Evolutionary conservation across 129 eudicot species (phyloP).

Genomic region (Erigeron canadensis): DNA sequence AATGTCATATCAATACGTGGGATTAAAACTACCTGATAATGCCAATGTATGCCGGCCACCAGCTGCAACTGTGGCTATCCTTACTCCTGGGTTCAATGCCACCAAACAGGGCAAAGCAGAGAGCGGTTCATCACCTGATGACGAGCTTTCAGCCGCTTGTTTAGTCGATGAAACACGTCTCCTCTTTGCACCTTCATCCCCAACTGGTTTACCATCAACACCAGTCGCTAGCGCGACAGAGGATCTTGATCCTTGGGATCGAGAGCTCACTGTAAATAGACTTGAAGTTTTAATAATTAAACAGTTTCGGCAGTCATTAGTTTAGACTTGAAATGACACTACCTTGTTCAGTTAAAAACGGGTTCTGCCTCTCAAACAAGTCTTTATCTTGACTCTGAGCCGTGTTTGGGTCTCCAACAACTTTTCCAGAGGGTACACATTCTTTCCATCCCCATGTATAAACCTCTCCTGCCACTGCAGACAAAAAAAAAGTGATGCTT

Average conservation of each 20-base stretch:
- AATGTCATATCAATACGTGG: neutral
- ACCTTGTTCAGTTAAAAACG: slow-evolving; percentile 68
- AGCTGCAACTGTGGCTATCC: slow-evolving; percentile 85
- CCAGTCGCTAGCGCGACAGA: slow-evolving; percentile 47
- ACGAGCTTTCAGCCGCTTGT: slow-evolving; percentile 78
- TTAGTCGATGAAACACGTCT: slow-evolving; percentile 77
- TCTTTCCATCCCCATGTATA: slow-evolving; percentile 99
- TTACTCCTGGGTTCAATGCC: slow-evolving; percentile 72
- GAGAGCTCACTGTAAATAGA: slow-evolving; percentile 68
- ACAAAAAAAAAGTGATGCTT: slow-evolving; percentile 10
- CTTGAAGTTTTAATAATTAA: slow-evolving; percentile 16
- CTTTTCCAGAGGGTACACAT: slow-evolving; percentile 92
- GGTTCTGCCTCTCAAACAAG: slow-evolving; percentile 48
- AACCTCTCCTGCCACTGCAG: slow-evolving; percentile 73
- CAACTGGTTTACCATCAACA: slow-evolving; percentile 49
- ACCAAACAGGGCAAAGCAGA: slow-evolving; percentile 94
- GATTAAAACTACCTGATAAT: slow-evolving; percentile 59
- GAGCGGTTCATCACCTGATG: slow-evolving; percentile 67
- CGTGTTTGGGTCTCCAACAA: slow-evolving; percentile 65
- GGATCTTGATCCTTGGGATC: slow-evolving; percentile 59
- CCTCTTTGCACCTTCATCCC: slow-evolving; percentile 73
- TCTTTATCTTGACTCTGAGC: slow-evolving; percentile 62
- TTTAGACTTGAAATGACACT: slow-evolving; percentile 20
- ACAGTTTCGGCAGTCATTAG: neutral
- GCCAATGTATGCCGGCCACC: slow-evolving; percentile 97